These are phyloP conservation scores for Phytophthora pini DNA, from an alignment of 352 stramenopile genomes.

Conservation along the genomic window DNA sequence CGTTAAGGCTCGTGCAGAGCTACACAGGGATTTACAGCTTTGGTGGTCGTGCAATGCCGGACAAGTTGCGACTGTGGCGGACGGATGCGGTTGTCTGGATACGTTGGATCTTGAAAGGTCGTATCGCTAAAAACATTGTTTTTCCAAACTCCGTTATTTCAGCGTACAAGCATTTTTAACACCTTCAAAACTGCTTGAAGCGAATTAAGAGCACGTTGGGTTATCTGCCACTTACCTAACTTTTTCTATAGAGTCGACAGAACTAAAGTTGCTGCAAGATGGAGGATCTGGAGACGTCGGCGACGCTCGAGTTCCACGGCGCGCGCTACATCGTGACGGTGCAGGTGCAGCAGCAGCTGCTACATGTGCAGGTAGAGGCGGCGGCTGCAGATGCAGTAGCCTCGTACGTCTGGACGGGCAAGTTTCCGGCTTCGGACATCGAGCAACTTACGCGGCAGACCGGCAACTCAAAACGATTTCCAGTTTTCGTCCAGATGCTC, in stretches of 20 bases:
- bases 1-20: background rate
- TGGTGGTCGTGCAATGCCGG: constrained; percentile 15
- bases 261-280: constrained; percentile 32
- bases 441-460: constrained; percentile 94
- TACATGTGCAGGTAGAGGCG: constrained; percentile 75
- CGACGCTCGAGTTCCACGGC: constrained; percentile 73
- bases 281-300: constrained; percentile 71
- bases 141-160: background rate
- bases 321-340: constrained; percentile 79
- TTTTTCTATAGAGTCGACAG: background rate
- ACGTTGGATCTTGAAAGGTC: constrained; percentile 31
- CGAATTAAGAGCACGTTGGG: constrained; percentile 1
- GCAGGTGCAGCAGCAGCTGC: constrained; percentile 58
- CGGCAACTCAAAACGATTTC: constrained; percentile 94
- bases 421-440: constrained; percentile 74
- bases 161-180: background rate
- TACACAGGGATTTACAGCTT: no score
- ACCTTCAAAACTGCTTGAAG: background rate
- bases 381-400: background rate
- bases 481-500: constrained; percentile 94
- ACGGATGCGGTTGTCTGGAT: constrained; percentile 19
- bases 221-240: background rate
- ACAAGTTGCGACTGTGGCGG: constrained; percentile 1
- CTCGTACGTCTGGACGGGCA: constrained; percentile 63
- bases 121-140: constrained; percentile 7